A percentile compares a stretch with the other conserved stretches of the same genome.
phyloP scores from a whole-genome alignment of 352 stramenopile species.

The Phytophthora fragariaefolia region DNA sequence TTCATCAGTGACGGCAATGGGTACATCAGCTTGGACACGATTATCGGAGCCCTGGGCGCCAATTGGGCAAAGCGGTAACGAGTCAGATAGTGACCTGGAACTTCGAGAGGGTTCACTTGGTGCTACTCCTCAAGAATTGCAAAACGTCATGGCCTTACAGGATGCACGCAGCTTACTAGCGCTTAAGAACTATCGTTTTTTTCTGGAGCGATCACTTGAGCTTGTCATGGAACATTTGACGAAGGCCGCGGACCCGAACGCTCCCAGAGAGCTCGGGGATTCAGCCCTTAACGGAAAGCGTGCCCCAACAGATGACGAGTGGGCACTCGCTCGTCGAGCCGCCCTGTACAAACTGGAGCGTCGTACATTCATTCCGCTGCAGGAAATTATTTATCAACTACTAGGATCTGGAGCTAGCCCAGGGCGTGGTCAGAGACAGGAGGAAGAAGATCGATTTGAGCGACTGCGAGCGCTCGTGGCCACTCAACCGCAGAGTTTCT shows the following conservation, averaged over 20 bases:
- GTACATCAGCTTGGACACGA: slow-evolving; percentile 39
- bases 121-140: slow-evolving; percentile 33
- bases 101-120: slow-evolving; percentile 33
- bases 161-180: slow-evolving; percentile 63
- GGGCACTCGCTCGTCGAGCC: slow-evolving; percentile 55
- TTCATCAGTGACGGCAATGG: slow-evolving; percentile 17
- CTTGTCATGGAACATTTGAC: slow-evolving; percentile 57
- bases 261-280: slow-evolving; percentile 25
- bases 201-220: slow-evolving; percentile 66
- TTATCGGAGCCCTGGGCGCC: slow-evolving; percentile 39
- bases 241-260: slow-evolving; percentile 20
- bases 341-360: slow-evolving; percentile 70
- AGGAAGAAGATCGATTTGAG: slow-evolving; percentile 64
- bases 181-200: slow-evolving; percentile 79
- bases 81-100: slow-evolving; percentile 40
- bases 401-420: slow-evolving; percentile 41
- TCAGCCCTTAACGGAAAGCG: slow-evolving; percentile 23
- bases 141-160: slow-evolving; percentile 49
- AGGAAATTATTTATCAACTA: slow-evolving; percentile 73
- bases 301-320: slow-evolving; percentile 52
- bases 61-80: slow-evolving; percentile 9
- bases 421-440: slow-evolving; percentile 23
- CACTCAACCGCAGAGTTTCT: slow-evolving; percentile 53
- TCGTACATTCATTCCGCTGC: slow-evolving; percentile 68
- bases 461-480: slow-evolving; percentile 53